Percentiles rank a stretch among this genome's conserved stretches.
These are phyloP conservation scores for Lachnellula hyalina DNA, from an alignment of 2,329 filamentous ascomycete genomes.

Conservation along the genomic window DNA sequence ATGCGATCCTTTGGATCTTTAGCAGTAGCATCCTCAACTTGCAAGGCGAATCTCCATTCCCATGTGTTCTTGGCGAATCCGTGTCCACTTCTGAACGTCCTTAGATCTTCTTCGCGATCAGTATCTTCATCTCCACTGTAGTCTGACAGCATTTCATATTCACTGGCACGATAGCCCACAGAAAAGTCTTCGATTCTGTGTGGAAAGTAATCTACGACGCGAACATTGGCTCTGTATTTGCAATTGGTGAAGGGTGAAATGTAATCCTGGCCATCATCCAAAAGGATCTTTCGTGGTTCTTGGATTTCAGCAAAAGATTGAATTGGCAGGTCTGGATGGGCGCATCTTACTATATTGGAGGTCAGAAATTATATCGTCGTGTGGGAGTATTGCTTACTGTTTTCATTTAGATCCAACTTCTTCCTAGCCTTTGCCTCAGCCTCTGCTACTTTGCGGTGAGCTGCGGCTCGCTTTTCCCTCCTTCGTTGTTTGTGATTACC, in stretches of 20 bases:
- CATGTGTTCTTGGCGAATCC: constrained; percentile 40
- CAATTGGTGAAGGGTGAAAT: constrained; percentile 67
- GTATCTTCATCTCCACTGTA: constrained; percentile 29
- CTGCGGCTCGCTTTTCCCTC: constrained; percentile 27
- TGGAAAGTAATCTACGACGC: constrained; percentile 80
- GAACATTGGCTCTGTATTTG: constrained; percentile 63
- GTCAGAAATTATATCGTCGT: constrained; percentile 4
- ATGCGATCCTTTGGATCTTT: constrained; percentile 41
- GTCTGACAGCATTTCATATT: constrained; percentile 48
- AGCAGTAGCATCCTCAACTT: constrained; percentile 63
- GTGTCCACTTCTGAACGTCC: constrained; percentile 16
- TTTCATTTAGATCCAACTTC: constrained; percentile 27
- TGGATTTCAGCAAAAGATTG: constrained; percentile 19
- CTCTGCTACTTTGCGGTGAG: constrained; percentile 27
- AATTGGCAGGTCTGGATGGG: constrained; percentile 36
- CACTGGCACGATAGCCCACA: constrained; percentile 38
- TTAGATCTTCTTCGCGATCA: constrained; percentile 19
- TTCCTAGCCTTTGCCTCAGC: constrained; percentile 28
- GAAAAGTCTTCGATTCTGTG: constrained; percentile 66
- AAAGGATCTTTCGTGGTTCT: constrained; percentile 41
- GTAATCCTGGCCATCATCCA: constrained; percentile 29
- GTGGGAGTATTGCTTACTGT: constrained; percentile 30
- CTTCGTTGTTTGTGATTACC: constrained; percentile 25
- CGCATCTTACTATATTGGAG: constrained; percentile 39
- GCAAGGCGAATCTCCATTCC: constrained; percentile 81